Evolutionary conservation across 306 rosid genomes (phyloP), one percentile per base, ranked within the genome.

Genomic region (Boehmeria nivea): DNA sequence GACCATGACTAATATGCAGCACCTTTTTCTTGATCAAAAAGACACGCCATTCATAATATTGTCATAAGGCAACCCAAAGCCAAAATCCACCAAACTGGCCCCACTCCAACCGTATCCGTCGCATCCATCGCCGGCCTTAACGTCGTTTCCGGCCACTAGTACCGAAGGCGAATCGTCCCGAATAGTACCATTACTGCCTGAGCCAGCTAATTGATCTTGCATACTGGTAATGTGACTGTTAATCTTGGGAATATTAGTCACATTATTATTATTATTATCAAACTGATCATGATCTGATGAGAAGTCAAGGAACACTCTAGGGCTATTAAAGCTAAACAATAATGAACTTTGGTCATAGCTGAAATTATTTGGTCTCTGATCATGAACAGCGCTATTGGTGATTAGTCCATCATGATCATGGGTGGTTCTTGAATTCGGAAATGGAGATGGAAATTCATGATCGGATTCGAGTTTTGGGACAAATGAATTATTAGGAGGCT

Each of bases 41-140:
- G 62, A 54, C 64, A 69, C n/a, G n/a, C 64, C 69, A 61, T 46
- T 77, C 38, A 28, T 46, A 18, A 60, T 44, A 20, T 12, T 27
- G 54, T 80, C 86, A 61, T 44, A 48, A 51, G 81, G 74, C 24
- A 57, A 26, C 62, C 73, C 87, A 59, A 70, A 77, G 3, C 79
- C 81, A 43, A 71, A 80, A 47, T 83, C 86, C 78, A 68, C 64
- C 13, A 64, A 65, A 16, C 23, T 19, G 6, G 57, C 2, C 24
- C 24, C 22, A 10, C 43, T 31, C 11, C 74, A 77, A 15, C 23
- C 44, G 46, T 70, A 72, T 61, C 72, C 78, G 22, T 33, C 52
- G 36, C 23, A 49, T 26, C 15, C 61, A 58, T 66, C 71, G 21
- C 20, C 48, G 59, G 49, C 42, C 25, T 75, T 60, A 4, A 9